Percentiles rank a stretch among this genome's conserved stretches.
Evolutionary conservation across 139 green algal genomes (phyloP).

Genomic region (Klebsormidium nitens): DNA sequence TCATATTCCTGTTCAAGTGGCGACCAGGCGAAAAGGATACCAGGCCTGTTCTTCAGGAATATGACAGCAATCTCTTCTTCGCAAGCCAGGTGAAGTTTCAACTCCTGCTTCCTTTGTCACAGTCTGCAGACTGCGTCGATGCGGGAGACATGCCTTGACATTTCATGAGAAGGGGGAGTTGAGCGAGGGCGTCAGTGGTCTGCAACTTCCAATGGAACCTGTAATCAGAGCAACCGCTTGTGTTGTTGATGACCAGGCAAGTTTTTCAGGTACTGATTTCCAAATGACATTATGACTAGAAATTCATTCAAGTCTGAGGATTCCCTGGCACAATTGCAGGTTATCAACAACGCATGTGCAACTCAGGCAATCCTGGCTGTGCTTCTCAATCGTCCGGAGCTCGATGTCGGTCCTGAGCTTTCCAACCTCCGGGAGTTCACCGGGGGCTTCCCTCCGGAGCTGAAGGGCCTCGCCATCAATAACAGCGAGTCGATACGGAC

Average conservation of each 20-base stretch:
- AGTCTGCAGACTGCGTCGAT: neutral
- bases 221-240: neutral
- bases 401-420: slow-evolving; percentile 53
- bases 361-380: slow-evolving; percentile 92
- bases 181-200: neutral
- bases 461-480: slow-evolving; percentile 80
- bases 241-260: too few species aligned
- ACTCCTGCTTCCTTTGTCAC: neutral
- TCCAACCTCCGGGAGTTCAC: slow-evolving; percentile 78
- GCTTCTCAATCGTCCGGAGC: slow-evolving; percentile 71
- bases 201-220: neutral
- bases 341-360: slow-evolving; percentile 95
- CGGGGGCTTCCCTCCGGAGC: slow-evolving; percentile 35
- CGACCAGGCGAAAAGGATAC: slow-evolving; percentile 59
- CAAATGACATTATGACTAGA: neutral
- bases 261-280: neutral
- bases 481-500: slow-evolving; percentile 87
- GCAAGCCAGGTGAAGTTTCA: slow-evolving; percentile 63
- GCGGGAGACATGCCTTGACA: neutral
- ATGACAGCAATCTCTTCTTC: slow-evolving; percentile 80
- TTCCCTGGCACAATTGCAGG: slow-evolving; percentile 37
- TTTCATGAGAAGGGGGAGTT: neutral
- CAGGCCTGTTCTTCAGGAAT: slow-evolving; percentile 42
- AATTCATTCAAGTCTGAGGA: neutral
- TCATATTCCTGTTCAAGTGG: slow-evolving; percentile 99